These are phyloP conservation scores for Astrothelium subdiscretum DNA, from an alignment of 495 filamentous ascomycete species.

Conservation along the genomic window DNA sequence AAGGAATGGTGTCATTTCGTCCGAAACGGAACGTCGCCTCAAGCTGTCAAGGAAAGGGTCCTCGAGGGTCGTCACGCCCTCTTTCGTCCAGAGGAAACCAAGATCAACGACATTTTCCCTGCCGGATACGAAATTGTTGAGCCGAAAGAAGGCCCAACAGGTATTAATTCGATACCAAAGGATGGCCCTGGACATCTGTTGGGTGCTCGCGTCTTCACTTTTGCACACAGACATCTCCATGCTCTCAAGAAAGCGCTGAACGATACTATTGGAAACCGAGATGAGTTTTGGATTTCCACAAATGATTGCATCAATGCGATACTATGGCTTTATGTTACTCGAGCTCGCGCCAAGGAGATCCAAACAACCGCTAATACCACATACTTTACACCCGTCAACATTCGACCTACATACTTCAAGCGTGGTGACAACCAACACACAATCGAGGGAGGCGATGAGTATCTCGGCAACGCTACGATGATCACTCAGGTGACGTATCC, in stretches of 20 bases:
- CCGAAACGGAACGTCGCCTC: neutral
- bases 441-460: neutral
- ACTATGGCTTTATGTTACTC: neutral
- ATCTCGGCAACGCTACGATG: neutral
- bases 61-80: neutral
- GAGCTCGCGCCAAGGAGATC: neutral
- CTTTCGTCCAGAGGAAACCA: neutral
- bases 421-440: no score
- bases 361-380: neutral
- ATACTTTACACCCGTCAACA: neutral
- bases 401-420: neutral
- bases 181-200: neutral
- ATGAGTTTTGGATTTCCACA: neutral
- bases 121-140: neutral
- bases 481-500: neutral
- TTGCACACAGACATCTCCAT: neutral
- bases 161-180: neutral
- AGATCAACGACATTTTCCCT: neutral
- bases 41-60: neutral
- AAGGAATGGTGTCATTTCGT: neutral
- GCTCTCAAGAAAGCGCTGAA: neutral
- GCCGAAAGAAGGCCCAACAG: neutral
- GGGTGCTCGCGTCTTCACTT: neutral
- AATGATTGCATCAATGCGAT: conserved; percentile 1
- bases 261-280: neutral